Evolutionary conservation across 225 moss, liverwort and hornwort genomes (phyloP), one percentile per base, ranked within the genome.

Genomic region (Pseudisothecium myosuroides): DNA sequence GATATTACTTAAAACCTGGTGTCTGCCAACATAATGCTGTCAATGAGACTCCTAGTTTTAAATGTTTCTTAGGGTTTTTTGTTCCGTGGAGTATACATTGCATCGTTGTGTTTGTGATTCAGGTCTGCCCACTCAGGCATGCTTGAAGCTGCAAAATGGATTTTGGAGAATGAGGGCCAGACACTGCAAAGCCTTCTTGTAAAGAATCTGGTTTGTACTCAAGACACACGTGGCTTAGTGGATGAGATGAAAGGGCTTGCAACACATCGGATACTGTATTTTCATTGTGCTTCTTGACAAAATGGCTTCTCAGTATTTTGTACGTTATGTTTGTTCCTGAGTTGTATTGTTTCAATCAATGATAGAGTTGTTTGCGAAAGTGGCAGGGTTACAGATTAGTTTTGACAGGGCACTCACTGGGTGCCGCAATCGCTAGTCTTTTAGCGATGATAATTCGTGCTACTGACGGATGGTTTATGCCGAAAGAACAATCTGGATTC

Each of bases 51-150:
- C 47, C 45, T 45, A 14, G 14, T 82, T 45, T 47, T 13, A 9
- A 82, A 22, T 10, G 32, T 47, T 82, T 23, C 45, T 82, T 31
- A 9, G 19, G 19, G 4, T 59, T 81, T 81, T 81, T 45, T 19
- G 54, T 88, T 43, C 23, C 56, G 31, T 36, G 49, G 72, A 64
- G 75, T 75, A 5, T 17, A 34, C 39, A 55, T 83, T 63, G 39
- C 55, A 82, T 75, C 47, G 64, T 45, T 86, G 66, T 76, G 84
- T 72, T 61, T 64, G 34, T 55, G 83, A 61, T 89, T 81, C 89
- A 95, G 95, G 71, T 84, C 87, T 85, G 96, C 93, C 66, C 96
- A 95, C 86, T 93, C 96, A 60, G 95, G 95, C 67, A 95, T 95
- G 93, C 89, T 96, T 60, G 90, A 76, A 90, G 94, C 96, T 90